Conservation (phyloP, 495 filamentous ascomycete genomes). For the Podospora tetraspora region DNA sequence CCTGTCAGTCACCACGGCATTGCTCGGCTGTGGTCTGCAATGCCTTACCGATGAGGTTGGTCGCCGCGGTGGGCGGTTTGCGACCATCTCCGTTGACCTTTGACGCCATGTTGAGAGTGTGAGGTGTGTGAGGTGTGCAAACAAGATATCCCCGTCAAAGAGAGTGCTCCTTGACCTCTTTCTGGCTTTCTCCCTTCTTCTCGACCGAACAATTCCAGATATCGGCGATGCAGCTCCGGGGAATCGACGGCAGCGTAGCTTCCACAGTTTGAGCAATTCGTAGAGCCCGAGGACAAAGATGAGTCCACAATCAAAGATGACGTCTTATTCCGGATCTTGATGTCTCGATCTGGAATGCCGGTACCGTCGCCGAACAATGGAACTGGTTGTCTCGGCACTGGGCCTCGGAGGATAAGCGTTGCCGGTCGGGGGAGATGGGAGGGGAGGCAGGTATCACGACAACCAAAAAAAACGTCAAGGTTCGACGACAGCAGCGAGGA, state of each 20-base stretch:
- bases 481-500: too few relatives aligned
- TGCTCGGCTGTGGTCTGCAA: neutral
- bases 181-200: neutral
- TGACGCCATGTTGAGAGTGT: constrained; percentile 32
- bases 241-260: neutral
- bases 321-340: neutral
- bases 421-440: neutral
- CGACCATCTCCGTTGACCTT: constrained; percentile 60
- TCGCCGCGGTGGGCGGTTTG: constrained; percentile 77
- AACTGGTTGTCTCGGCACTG: neutral
- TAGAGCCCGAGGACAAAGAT: neutral
- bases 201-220: neutral
- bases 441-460: neutral
- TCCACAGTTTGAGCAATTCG: neutral
- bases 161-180: neutral
- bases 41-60: constrained; percentile 82
- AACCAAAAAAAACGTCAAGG: neutral
- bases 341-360: neutral
- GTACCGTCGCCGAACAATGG: neutral
- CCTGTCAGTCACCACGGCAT: constrained; percentile 12
- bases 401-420: neutral
- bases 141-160: neutral
- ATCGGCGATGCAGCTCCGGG: neutral
- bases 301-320: neutral
- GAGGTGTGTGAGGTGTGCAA: constrained; percentile 4